A percentile compares a stretch with the other conserved stretches of the same genome.
Evolutionary conservation across 306 rosid species (phyloP).

Genomic region (Boehmeria nivea): DNA sequence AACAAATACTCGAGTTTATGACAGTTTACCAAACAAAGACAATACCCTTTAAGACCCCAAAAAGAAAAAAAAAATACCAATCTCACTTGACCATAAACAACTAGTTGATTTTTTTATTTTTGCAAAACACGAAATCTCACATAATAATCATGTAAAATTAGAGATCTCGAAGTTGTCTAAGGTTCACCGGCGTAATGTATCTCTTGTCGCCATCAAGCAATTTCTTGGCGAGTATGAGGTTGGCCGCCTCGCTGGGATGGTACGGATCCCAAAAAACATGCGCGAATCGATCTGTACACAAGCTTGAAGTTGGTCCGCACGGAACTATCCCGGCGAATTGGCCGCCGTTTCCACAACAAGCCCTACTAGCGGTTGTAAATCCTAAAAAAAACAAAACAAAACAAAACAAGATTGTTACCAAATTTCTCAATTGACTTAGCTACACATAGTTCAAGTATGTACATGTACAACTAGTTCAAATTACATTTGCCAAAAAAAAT

Average conservation of each 20-base stretch:
- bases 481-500: no score
- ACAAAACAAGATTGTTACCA: background rate
- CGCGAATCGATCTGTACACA: conserved; percentile 57
- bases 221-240: conserved; percentile 64
- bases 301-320: conserved; percentile 77
- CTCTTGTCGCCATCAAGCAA: conserved; percentile 68
- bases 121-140: background rate
- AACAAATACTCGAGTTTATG: background rate
- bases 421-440: no score
- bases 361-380: conserved; percentile 63
- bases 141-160: conserved; percentile 11
- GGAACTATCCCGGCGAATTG: conserved; percentile 92
- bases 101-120: no score
- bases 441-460: no score
- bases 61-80: no score
- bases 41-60: background rate
- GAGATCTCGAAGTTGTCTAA: conserved; percentile 67
- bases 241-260: conserved; percentile 93
- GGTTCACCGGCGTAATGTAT: conserved; percentile 68
- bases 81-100: background rate
- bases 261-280: conserved; percentile 98
- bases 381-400: conserved; percentile 31
- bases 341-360: conserved; percentile 94
- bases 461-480: no score
- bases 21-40: conserved; percentile 12